Percentiles rank a stretch among this genome's conserved stretches.
Evolutionary conservation across 805 yeast species (phyloP).

Genomic region (Schwanniomyces pseudopolymorphus): DNA sequence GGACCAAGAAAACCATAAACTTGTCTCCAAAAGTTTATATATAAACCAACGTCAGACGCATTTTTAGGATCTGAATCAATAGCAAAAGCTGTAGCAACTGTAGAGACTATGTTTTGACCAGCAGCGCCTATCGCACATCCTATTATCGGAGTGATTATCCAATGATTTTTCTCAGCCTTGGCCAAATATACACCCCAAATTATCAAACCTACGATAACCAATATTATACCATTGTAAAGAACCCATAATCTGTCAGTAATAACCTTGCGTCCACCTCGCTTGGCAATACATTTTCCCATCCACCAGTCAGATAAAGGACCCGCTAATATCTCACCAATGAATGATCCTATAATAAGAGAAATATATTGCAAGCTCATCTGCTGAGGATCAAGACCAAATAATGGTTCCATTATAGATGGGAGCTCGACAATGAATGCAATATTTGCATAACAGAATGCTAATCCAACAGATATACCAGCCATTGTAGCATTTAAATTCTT

Average conservation of each 20-base stretch:
- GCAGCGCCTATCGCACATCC: conserved; percentile 22
- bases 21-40: conserved; percentile 18
- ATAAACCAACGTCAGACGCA: conserved; percentile 20
- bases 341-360: conserved; percentile 19
- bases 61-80: conserved; percentile 15
- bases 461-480: conserved; percentile 15
- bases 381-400: conserved; percentile 18
- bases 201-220: conserved; percentile 18
- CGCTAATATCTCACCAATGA: conserved; percentile 21
- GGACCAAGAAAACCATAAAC: conserved; percentile 24
- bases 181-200: conserved; percentile 20
- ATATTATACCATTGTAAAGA: conserved; percentile 18
- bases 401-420: conserved; percentile 16
- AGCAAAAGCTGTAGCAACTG: conserved; percentile 19
- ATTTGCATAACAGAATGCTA: conserved; percentile 21
- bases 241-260: conserved; percentile 19
- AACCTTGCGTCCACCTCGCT: conserved; percentile 7
- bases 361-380: conserved; percentile 21
- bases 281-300: conserved; percentile 14
- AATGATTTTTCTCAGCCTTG: conserved; percentile 11
- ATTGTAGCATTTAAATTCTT: neutral
- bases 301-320: conserved; percentile 23
- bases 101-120: conserved; percentile 23
- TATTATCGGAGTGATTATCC: conserved; percentile 20
- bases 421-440: conserved; percentile 22